Percentiles rank a stretch among this genome's conserved stretches.
Conservation (phyloP, 2,329 filamentous ascomycete species). For the Ustulina deusta region DNA sequence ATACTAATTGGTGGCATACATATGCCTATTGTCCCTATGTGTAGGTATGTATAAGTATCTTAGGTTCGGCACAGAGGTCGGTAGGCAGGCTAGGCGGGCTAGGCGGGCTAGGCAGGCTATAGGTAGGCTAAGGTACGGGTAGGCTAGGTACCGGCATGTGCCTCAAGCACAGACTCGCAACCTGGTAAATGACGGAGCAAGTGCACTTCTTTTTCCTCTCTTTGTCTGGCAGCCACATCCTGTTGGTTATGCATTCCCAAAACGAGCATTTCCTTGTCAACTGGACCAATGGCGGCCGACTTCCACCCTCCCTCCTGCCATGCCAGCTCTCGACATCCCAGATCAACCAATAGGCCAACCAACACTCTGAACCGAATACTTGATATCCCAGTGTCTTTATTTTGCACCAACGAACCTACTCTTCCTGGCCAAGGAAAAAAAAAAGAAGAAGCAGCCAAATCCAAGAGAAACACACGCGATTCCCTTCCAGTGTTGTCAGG, state of each 20-base stretch:
- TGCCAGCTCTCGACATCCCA: conserved; percentile 22
- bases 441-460: neutral
- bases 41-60: too few species aligned
- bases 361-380: conserved; percentile 4
- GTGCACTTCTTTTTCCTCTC: conserved; percentile 20
- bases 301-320: conserved; percentile 16
- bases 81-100: neutral
- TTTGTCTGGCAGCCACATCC: conserved; percentile 34
- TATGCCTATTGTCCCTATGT: too few species aligned
- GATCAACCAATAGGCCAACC: neutral
- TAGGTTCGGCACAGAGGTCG: too few species aligned
- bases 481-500: neutral
- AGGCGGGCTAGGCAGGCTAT: neutral
- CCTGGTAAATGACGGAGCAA: conserved; percentile 6
- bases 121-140: too few species aligned
- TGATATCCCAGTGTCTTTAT: conserved; percentile 7
- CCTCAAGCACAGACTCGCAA: conserved; percentile 3
- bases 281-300: conserved; percentile 40
- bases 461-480: neutral
- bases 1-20: neutral
- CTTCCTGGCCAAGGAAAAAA: neutral
- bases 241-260: conserved; percentile 44
- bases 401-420: neutral
- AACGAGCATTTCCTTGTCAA: conserved; percentile 37
- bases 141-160: neutral